Evolutionary conservation across 176 grass and related monocot species (phyloP), one percentile per base, ranked within the genome.

Genomic region (Areca catechu): DNA sequence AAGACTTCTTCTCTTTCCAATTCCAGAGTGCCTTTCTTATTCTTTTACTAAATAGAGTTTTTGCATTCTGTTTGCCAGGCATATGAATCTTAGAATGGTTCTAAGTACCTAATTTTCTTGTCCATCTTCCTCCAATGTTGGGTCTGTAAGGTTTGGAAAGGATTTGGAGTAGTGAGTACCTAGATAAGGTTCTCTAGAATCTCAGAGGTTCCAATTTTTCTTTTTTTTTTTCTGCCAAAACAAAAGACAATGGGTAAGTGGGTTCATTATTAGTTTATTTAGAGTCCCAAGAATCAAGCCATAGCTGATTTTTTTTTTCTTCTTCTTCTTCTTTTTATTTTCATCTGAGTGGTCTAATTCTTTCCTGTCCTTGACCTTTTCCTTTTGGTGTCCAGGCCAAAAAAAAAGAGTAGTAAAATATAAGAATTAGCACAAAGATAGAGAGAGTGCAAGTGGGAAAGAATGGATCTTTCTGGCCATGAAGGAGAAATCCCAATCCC

Each of bases 111-210:
- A 28, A 4, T 60, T 60, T 60, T 55, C 2, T 55, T 61, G 73
- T 61, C 48, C 53, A 24, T 68, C 37, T 60, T 60, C 25, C 49
- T 50, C 53, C 50, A 51, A 25, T 30, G 48, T 22, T 25, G 7
- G n/a, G 20, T 65, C 53, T 51, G 16, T 25, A 52, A 58, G 63
- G 50, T 76, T 49, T 4, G 19, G 19, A 17, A 29, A 66, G 15
- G 12, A 16, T 51, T 34, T 49, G 29, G 19, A 64, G 17, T 2
- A 12, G 34, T 2, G 5, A 60, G 48, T 24, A 58, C 54, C 65
- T 69, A 62, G 74, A 77, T 70, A 77, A 77, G 65, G 65, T 69
- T 77, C 47, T 56, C 19, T 77, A 50, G 65, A 58, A 49, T 56
- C 51, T 23, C 27, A 29, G 56, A 58, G 24, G 24, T 12, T 54